Evolutionary conservation across 202 grass and related monocot genomes (phyloP), one percentile per base, ranked within the genome.

Genomic region (Setaria viridis): DNA sequence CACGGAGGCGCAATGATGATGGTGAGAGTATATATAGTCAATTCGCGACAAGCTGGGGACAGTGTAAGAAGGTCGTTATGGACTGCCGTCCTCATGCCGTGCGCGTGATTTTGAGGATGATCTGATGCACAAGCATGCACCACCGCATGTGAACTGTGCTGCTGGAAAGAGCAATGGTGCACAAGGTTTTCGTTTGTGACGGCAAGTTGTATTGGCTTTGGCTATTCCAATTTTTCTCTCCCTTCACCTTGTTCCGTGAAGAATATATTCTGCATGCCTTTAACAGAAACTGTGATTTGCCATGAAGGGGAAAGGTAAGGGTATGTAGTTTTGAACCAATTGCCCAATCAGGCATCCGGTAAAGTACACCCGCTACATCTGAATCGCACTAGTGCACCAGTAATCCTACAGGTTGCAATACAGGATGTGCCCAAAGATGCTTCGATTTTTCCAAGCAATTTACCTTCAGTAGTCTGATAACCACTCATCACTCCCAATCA

Each of bases 51-150:
- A 32, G 32, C 3, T 62, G 16, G 70, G 51, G 48, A 39, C 39
- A 80, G 6, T 78, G 57, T 70, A 11, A 81, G 54, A 56, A 84
- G 62, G 69, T 32, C 84, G 89, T 77, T 91, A 84, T 49, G 76
- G 55, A 56, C 30, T 74, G 80, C 79, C 41, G 76, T 87, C 48
- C 30, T 87, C 89, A 84, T 76, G 66, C 85, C 21, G 43, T 13
- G 54, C 3, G 85, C 79, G 76, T 87, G 85, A 58, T 43, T 55
- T 76, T 49, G 62, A 55, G 29, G 85, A 74, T 49, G 85, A 32
- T 76, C 54, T 80, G 54, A 7, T 80, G 62, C 83, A 77, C 81
- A 91, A 87, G 88, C 84, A 70, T 87, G 76, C 17, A 16, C 81
- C 43, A 87, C 16, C 30, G 53, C 80, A 87, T 80, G 89, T 70